Conservation (phyloP, 495 filamentous ascomycete species). For the Neurospora cerealis region DNA sequence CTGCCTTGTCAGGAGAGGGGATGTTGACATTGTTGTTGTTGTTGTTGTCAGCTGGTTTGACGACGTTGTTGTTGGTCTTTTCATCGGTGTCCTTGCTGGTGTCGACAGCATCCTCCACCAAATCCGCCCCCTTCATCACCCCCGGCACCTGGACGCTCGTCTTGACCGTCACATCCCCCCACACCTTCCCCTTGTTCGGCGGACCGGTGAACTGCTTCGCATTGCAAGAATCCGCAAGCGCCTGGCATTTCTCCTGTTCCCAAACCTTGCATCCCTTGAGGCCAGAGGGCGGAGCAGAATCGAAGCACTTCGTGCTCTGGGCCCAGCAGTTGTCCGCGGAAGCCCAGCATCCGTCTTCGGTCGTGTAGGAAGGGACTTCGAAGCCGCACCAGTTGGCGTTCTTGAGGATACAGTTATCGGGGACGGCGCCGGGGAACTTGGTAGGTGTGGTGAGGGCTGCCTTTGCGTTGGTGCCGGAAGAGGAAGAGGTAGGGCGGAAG, state of each 20-base stretch:
- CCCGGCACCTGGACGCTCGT: constrained; percentile 2
- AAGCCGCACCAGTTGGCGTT: constrained; percentile 66
- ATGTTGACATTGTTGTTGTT: neutral
- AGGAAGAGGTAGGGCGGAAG: constrained; percentile 24
- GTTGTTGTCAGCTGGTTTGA: too few relatives aligned
- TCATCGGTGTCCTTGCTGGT: neutral
- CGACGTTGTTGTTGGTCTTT: neutral
- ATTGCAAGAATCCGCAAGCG: constrained; percentile 38
- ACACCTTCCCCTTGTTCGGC: constrained; percentile 41
- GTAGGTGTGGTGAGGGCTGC: constrained; percentile 12
- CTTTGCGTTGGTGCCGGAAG: neutral
- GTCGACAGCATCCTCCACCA: neutral
- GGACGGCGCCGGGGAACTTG: constrained; percentile 37
- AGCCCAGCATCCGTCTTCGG: constrained; percentile 49
- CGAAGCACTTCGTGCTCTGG: constrained; percentile 48
- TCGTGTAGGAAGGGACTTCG: constrained; percentile 44
- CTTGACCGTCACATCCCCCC: constrained; percentile 15
- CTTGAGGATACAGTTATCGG: constrained; percentile 44
- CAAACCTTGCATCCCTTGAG: constrained; percentile 45
- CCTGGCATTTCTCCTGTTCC: constrained; percentile 46
- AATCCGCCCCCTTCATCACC: constrained; percentile 1
- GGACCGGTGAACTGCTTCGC: constrained; percentile 44
- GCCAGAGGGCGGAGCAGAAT: constrained; percentile 47
- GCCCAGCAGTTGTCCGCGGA: constrained; percentile 43
- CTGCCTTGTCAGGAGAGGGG: neutral